Conservation (phyloP, 1,284 basidiomycete species). For the Schizophyllum commune region DNA sequence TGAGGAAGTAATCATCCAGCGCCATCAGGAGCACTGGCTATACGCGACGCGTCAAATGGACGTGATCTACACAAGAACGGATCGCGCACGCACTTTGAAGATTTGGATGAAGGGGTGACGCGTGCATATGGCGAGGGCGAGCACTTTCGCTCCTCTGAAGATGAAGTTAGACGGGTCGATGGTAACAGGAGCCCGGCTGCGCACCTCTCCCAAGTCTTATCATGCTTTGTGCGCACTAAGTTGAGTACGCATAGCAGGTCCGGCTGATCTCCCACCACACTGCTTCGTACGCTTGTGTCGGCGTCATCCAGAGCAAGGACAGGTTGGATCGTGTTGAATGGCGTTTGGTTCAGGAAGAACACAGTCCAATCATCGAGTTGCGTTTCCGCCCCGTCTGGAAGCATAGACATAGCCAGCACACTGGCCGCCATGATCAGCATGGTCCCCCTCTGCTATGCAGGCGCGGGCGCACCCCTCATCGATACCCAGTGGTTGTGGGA, state of each 20-base stretch:
- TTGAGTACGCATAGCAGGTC: constrained; percentile 90
- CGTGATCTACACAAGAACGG: constrained; percentile 1
- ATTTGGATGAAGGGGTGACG: constrained; percentile 95
- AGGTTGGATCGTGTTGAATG: constrained; percentile 78
- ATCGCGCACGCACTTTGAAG: constrained; percentile 68
- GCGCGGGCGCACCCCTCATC: constrained; percentile 69
- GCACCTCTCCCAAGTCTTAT: constrained; percentile 79
- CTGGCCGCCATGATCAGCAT: constrained; percentile 31
- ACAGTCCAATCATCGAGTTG: constrained; percentile 97
- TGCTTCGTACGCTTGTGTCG: constrained; percentile 15
- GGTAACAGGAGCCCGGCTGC: constrained; percentile 16
- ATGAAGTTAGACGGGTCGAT: constrained; percentile 10
- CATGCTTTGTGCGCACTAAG: constrained; percentile 92
- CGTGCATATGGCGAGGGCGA: constrained; percentile 95
- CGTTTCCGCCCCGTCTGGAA: constrained; percentile 95
- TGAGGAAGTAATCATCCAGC: constrained; percentile 89
- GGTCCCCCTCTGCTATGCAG: background rate
- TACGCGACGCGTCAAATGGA: background rate
- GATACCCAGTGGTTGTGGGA: constrained; percentile 85
- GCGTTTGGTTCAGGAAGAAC: constrained; percentile 93
- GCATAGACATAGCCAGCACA: constrained; percentile 93
- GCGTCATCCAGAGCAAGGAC: constrained; percentile 68
- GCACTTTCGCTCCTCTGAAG: constrained; percentile 84
- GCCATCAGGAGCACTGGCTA: constrained; percentile 91
- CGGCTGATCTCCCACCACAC: constrained; percentile 30